Conservation (phyloP, 148 eudicot species). For the Spergularia bocconei region DNA sequence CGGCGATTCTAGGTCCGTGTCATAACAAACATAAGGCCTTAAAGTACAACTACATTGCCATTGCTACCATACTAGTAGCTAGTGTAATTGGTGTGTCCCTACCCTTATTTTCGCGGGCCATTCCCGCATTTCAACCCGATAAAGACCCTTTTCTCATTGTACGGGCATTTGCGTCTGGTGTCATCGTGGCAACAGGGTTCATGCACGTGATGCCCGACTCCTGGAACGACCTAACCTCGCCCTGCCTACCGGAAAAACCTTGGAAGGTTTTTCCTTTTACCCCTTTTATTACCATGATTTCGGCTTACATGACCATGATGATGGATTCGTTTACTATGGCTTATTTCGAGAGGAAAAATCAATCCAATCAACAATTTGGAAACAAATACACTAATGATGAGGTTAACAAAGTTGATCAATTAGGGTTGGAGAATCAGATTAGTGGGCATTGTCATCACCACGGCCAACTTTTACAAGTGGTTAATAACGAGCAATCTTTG, state of each 20-base stretch:
- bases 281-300: constrained; percentile 53
- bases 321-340: constrained; percentile 46
- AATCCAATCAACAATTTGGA: too few species aligned
- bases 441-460: constrained; percentile 26
- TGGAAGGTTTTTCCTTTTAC: constrained; percentile 52
- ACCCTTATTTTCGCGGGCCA: constrained; percentile 38
- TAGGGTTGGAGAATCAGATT: neutral
- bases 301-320: constrained; percentile 47
- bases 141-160: constrained; percentile 34
- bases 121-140: constrained; percentile 44
- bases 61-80: constrained; percentile 36
- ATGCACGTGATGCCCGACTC: constrained; percentile 71
- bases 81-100: constrained; percentile 47
- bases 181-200: constrained; percentile 58
- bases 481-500: constrained; percentile 22
- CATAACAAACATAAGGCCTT: constrained; percentile 29
- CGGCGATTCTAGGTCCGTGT: constrained; percentile 28
- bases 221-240: constrained; percentile 40
- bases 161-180: constrained; percentile 59
- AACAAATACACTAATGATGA: too few species aligned
- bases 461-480: constrained; percentile 8
- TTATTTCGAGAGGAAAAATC: constrained; percentile 29
- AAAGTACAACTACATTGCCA: constrained; percentile 39
- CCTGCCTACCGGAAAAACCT: constrained; percentile 48
- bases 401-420: too few species aligned